Evolutionary conservation across 75 land plant species (phyloP).

Genomic region (Sequoia sempervirens): DNA sequence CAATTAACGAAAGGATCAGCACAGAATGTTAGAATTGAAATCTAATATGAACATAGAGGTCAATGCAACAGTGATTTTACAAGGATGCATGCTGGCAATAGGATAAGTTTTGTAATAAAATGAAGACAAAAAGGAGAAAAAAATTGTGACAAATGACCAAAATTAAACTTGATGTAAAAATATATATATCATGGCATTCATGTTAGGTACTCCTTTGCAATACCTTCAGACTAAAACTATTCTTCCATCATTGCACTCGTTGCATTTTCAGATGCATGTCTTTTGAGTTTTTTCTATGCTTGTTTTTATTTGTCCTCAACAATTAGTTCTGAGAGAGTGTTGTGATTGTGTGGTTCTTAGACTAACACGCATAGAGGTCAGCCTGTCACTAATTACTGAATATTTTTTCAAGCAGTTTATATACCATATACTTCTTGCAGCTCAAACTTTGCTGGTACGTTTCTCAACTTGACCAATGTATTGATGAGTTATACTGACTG

Average conservation of each 20-base stretch:
- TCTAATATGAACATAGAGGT: neutral
- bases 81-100: neutral
- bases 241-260: neutral
- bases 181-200: neutral
- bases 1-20: neutral
- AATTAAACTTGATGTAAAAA: neutral
- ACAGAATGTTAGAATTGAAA: neutral
- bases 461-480: neutral
- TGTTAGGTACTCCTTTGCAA: neutral
- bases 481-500: constrained; percentile 3
- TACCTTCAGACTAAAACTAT: neutral
- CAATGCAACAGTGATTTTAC: neutral
- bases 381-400: neutral
- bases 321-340: neutral
- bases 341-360: neutral
- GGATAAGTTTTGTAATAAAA: neutral
- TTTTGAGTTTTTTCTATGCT: neutral
- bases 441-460: neutral
- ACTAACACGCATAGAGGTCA: neutral
- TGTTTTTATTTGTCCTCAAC: neutral
- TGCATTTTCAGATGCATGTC: neutral
- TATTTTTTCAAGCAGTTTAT: neutral
- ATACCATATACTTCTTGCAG: neutral
- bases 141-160: neutral
- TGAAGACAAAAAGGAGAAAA: neutral